These are phyloP conservation scores for Raphanus raphanistrum DNA, from an alignment of 345 rosid species.

Conservation along the genomic window DNA sequence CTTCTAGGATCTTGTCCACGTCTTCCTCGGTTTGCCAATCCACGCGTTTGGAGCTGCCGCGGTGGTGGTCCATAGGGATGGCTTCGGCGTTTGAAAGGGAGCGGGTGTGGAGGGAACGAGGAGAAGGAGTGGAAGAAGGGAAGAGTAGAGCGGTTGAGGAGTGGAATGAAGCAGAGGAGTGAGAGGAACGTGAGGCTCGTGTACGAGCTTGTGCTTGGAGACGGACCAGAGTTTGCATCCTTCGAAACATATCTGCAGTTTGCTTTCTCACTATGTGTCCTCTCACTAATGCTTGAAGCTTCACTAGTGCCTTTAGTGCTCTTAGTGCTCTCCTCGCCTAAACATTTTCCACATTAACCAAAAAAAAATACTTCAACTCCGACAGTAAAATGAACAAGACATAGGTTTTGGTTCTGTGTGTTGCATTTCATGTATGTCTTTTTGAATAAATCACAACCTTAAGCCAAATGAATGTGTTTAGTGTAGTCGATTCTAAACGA, in stretches of 20 bases:
- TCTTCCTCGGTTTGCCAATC: conserved; percentile 70
- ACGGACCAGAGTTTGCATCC: conserved; percentile 77
- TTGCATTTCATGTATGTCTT: not conserved
- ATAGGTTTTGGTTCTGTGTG: not conserved
- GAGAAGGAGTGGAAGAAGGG: conserved; percentile 31
- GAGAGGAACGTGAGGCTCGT: conserved; percentile 53
- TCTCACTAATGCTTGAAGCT: conserved; percentile 91
- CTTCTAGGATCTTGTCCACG: conserved; percentile 83
- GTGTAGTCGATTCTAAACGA: not conserved
- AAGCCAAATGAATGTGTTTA: not conserved
- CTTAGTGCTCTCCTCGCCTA: conserved; percentile 90
- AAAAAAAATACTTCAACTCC: not conserved
- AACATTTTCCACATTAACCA: conserved; percentile 12
- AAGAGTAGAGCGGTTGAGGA: conserved; percentile 27
- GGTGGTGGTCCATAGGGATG: conserved; percentile 25
- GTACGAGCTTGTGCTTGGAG: conserved; percentile 76
- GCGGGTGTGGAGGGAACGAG: conserved; percentile 33
- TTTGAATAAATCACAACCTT: not conserved
- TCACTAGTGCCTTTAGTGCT: conserved; percentile 84
- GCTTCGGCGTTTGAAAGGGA: conserved; percentile 33
- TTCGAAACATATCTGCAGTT: conserved; percentile 69
- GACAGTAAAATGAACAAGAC: not conserved
- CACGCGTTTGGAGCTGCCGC: conserved; percentile 47
- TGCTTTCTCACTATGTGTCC: conserved; percentile 89
- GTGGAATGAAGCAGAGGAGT: conserved; percentile 34